A percentile compares a stretch with the other conserved stretches of the same genome.
Evolutionary conservation across 1,284 basidiomycete species (phyloP).

Genomic region (Fomitiporia mediterranea): DNA sequence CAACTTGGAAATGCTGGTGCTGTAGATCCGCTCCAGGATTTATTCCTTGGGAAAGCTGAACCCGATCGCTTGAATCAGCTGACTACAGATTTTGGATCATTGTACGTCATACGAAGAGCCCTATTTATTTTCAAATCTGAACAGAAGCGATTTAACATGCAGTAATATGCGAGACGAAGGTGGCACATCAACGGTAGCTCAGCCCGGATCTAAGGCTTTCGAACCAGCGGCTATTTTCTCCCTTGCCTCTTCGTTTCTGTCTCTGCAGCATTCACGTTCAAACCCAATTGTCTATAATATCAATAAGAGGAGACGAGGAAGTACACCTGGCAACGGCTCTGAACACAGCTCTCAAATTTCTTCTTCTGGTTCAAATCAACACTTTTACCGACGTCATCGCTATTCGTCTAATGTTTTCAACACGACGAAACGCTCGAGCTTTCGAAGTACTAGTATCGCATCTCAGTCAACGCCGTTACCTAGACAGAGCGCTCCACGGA

Average conservation of each 20-base stretch:
- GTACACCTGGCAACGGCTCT: too few species aligned
- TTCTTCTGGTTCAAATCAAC: background rate
- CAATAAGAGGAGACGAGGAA: too few species aligned
- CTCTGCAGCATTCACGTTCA: too few species aligned
- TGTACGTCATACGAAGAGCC: background rate
- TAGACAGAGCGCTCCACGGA: background rate
- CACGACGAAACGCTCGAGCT: conserved; percentile 6
- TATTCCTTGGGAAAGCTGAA: background rate
- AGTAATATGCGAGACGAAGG: too few species aligned
- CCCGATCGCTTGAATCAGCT: background rate
- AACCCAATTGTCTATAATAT: too few species aligned
- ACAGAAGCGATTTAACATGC: background rate
- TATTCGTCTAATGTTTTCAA: background rate
- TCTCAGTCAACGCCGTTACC: conserved; percentile 15
- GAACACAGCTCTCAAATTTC: too few species aligned
- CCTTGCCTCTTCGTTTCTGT: too few species aligned
- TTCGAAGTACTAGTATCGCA: conserved; percentile 12
- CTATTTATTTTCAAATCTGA: background rate
- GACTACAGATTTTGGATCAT: background rate
- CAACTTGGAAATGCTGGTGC: too few species aligned
- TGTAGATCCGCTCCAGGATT: too few species aligned
- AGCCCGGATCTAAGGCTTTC: too few species aligned
- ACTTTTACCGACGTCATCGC: background rate
- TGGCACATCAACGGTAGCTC: too few species aligned
- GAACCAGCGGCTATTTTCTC: too few species aligned